phyloP scores from a whole-genome alignment of 208 protist genomes.

The Porcisia deanei region DNA sequence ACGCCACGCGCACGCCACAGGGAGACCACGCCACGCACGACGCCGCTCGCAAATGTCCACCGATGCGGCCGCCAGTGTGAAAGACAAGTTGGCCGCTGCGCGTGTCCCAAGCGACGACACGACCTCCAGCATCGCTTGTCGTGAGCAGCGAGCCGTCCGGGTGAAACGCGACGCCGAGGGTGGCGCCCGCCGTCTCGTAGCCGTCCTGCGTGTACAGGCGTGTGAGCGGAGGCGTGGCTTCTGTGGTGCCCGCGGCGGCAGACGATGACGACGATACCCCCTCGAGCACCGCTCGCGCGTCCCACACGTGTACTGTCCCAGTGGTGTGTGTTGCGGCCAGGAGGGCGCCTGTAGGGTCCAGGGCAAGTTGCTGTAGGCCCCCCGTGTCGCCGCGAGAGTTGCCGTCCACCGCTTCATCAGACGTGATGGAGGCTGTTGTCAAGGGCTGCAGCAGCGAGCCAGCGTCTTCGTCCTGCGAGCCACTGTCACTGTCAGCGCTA shows the following conservation, averaged over 20 bases:
- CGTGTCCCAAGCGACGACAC: conserved; percentile 74
- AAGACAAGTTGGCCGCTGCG: conserved; percentile 67
- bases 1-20: conserved; percentile 74
- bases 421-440: conserved; percentile 4
- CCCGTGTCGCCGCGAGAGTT: conserved; percentile 24
- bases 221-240: conserved; percentile 7
- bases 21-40: conserved; percentile 81
- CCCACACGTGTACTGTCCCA: conserved; percentile 63
- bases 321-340: conserved; percentile 68
- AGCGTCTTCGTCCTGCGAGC: neutral
- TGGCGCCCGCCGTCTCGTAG: conserved; percentile 46
- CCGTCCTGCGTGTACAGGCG: conserved; percentile 67
- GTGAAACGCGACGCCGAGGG: conserved; percentile 70
- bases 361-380: conserved; percentile 43
- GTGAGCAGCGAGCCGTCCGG: conserved; percentile 74
- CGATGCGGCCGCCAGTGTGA: conserved; percentile 46
- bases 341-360: conserved; percentile 65
- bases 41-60: conserved; percentile 58
- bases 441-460: conserved; percentile 16
- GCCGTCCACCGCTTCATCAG: conserved; percentile 3
- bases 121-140: conserved; percentile 66
- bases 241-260: neutral
- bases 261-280: conserved; percentile 4
- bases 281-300: conserved; percentile 32
- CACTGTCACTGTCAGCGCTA: neutral